Evolutionary conservation across 176 grass and related monocot genomes (phyloP).

Genomic region (Lolium perenne): DNA sequence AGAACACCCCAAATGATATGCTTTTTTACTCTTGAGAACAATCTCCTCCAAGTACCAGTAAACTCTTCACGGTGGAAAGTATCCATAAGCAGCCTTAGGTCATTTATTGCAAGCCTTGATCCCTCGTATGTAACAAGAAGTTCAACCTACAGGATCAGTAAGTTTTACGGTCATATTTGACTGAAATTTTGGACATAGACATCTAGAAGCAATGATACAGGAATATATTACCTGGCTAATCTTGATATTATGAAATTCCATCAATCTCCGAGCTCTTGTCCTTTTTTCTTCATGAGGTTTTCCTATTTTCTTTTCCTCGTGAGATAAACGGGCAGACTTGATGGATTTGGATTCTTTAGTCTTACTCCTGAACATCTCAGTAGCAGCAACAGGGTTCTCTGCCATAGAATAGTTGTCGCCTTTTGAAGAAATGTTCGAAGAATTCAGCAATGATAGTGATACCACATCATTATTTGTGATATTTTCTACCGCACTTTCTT

Average conservation of each 20-base stretch:
- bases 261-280: conserved; percentile 72
- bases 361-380: conserved; percentile 69
- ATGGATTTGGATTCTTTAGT: conserved; percentile 77
- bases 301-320: conserved; percentile 89
- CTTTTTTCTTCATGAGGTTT: conserved; percentile 93
- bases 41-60: conserved; percentile 95
- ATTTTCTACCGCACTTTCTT: conserved; percentile 68
- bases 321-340: conserved; percentile 78
- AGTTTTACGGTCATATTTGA: conserved; percentile 30
- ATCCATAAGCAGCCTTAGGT: conserved; percentile 97
- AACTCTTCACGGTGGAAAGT: conserved; percentile 90
- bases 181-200: conserved; percentile 36
- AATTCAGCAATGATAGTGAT: conserved; percentile 62
- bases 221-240: conserved; percentile 82
- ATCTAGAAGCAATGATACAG: conserved; percentile 33
- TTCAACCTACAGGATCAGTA: conserved; percentile 72
- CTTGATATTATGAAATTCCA: conserved; percentile 99
- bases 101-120: conserved; percentile 95
- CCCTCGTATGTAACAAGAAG: conserved; percentile 96
- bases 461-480: conserved; percentile 67
- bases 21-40: conserved; percentile 97
- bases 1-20: conserved; percentile 99
- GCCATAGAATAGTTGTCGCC: conserved; percentile 57
- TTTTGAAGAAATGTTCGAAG: conserved; percentile 69
- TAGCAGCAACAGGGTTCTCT: conserved; percentile 58